A percentile compares a stretch with the other conserved stretches of the same genome.
Evolutionary conservation across 495 filamentous ascomycete species (phyloP).

Genomic region (Aspergillus affinis): DNA sequence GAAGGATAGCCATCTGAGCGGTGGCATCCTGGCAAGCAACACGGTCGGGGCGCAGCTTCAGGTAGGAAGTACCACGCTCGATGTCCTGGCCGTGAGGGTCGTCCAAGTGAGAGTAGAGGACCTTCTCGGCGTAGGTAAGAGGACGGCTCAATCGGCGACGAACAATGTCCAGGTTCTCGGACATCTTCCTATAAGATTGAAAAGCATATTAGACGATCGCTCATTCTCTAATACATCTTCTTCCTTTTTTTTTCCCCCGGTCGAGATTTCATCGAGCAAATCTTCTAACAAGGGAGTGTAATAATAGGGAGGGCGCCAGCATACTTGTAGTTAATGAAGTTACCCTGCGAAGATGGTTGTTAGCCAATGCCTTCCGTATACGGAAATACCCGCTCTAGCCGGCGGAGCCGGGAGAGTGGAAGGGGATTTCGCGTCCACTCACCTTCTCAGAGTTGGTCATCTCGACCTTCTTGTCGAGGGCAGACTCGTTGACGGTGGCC

Average conservation of each 20-base stretch:
- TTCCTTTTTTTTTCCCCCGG: background rate
- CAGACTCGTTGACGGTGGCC: slow-evolving; percentile 61
- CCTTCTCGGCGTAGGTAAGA: slow-evolving; percentile 95
- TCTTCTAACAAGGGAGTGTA: background rate
- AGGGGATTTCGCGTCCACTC: slow-evolving; percentile 20
- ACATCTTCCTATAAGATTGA: slow-evolving; percentile 81
- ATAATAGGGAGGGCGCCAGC: slow-evolving; percentile 20
- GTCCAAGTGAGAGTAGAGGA: slow-evolving; percentile 97
- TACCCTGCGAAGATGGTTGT: slow-evolving; percentile 47
- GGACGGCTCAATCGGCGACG: slow-evolving; percentile 85
- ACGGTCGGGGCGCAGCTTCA: slow-evolving; percentile 93
- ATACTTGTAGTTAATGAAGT: slow-evolving; percentile 79
- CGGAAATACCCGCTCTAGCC: slow-evolving; percentile 11
- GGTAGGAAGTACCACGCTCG: slow-evolving; percentile 91
- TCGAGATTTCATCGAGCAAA: background rate
- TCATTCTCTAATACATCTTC: background rate
- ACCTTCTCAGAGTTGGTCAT: slow-evolving; percentile 77
- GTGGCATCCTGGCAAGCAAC: slow-evolving; percentile 99
- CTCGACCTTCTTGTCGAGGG: slow-evolving; percentile 75
- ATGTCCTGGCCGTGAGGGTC: slow-evolving; percentile 95
- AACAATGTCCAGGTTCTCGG: slow-evolving; percentile 91
- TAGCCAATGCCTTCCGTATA: slow-evolving; percentile 17
- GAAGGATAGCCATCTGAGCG: slow-evolving; percentile 98
- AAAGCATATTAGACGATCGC: slow-evolving; percentile 32
- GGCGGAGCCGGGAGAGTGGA: slow-evolving; percentile 10